Evolutionary conservation across 805 yeast species (phyloP).

Genomic region (Candida odintsovae): DNA sequence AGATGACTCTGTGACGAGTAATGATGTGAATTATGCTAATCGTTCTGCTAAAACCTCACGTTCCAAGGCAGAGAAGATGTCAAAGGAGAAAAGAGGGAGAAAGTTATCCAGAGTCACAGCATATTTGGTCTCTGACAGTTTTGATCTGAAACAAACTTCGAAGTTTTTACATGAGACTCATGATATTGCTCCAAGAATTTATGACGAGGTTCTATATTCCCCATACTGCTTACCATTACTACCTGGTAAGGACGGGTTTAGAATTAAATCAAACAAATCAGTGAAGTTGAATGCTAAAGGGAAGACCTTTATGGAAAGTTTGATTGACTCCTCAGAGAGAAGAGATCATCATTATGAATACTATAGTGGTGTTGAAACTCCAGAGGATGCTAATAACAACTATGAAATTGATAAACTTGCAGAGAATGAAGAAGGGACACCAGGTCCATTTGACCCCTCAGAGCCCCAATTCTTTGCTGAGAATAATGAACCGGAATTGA

Average conservation of each 20-base stretch:
- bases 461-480: slow-evolving; percentile 87
- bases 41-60: slow-evolving; percentile 6
- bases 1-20: slow-evolving; percentile 21
- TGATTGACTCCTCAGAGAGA: slow-evolving; percentile 77
- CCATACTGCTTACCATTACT: slow-evolving; percentile 83
- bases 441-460: slow-evolving; percentile 74
- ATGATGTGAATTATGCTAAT: background rate
- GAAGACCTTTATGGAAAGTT: slow-evolving; percentile 56
- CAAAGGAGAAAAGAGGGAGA: slow-evolving; percentile 39
- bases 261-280: slow-evolving; percentile 61
- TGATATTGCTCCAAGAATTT: slow-evolving; percentile 77
- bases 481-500: slow-evolving; percentile 19
- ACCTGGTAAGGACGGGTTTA: slow-evolving; percentile 75
- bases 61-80: slow-evolving; percentile 47
- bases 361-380: slow-evolving; percentile 67
- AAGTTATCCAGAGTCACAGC: slow-evolving; percentile 86
- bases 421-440: slow-evolving; percentile 21
- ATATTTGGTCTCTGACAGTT: slow-evolving; percentile 80
- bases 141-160: slow-evolving; percentile 57
- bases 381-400: slow-evolving; percentile 46
- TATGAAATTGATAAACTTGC: slow-evolving; percentile 30
- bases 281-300: slow-evolving; percentile 32
- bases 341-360: slow-evolving; percentile 90
- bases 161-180: slow-evolving; percentile 64
- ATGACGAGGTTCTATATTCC: slow-evolving; percentile 90